Conservation (phyloP, 371 early-diverging fungal species). For the Lichtheimia ramosa region DNA sequence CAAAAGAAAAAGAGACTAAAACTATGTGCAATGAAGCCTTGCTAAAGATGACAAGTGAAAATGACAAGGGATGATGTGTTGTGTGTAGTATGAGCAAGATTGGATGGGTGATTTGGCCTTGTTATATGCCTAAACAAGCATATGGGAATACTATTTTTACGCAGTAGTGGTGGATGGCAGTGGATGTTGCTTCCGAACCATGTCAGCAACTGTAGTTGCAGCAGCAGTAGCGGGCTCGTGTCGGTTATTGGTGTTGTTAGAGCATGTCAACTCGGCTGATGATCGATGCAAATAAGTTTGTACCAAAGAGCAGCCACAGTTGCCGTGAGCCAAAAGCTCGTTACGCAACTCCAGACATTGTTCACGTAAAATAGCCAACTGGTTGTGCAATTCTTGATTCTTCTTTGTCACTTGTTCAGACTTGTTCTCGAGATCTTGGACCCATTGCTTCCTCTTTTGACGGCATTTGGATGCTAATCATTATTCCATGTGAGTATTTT, state of each 20-base stretch:
- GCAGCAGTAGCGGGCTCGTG: slow-evolving; percentile 10
- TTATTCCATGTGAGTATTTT: not conserved
- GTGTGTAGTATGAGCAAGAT: no score
- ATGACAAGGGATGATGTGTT: no score
- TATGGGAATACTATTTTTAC: no score
- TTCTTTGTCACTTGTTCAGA: slow-evolving; percentile 51
- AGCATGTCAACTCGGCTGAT: slow-evolving; percentile 11
- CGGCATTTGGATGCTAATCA: slow-evolving; percentile 69
- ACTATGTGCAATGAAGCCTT: no score
- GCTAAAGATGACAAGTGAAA: no score
- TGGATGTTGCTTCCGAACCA: not conserved
- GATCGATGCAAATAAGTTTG: slow-evolving; percentile 15
- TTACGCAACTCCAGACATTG: slow-evolving; percentile 66
- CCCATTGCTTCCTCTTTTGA: slow-evolving; percentile 77
- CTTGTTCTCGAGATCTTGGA: slow-evolving; percentile 65
- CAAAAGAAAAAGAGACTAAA: no score
- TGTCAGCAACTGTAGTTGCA: slow-evolving; percentile 8
- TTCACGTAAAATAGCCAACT: slow-evolving; percentile 62
- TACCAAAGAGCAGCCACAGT: slow-evolving; percentile 49
- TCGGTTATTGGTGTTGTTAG: no score
- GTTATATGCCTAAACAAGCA: no score
- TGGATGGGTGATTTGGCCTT: no score
- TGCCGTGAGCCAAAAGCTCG: slow-evolving; percentile 61
- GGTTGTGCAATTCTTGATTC: slow-evolving; percentile 56
- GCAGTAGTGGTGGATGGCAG: not conserved